Evolutionary conservation across 2,329 filamentous ascomycete genomes (phyloP).

Genomic region (Penicillium sp.): DNA sequence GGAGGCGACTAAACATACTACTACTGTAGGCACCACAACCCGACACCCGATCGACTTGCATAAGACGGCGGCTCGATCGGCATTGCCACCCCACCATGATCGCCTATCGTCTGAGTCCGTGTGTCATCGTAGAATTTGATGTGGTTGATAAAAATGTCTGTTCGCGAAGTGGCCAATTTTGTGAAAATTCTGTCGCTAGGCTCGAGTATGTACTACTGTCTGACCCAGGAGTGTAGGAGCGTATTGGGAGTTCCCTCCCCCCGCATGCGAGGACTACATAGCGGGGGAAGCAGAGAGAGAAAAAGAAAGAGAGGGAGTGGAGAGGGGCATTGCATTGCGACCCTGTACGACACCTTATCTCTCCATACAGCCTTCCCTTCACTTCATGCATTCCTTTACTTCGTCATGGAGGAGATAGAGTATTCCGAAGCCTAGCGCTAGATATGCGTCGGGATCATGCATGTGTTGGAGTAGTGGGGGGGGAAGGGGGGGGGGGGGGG

Average conservation of each 20-base stretch:
- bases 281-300: background rate
- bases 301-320: background rate
- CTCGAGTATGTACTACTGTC: background rate
- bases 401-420: too few species aligned
- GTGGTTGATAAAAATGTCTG: conserved; percentile 57
- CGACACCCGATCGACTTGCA: background rate
- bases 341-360: conserved; percentile 2
- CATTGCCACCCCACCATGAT: conserved; percentile 3
- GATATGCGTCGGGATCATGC: background rate
- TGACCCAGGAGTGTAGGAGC: background rate
- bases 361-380: background rate
- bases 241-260: background rate
- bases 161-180: background rate
- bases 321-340: background rate
- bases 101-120: background rate
- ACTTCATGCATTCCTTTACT: background rate
- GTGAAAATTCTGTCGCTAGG: background rate
- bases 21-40: background rate
- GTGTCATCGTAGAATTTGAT: conserved; percentile 59
- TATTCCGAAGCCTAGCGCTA: background rate
- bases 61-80: conserved; percentile 1
- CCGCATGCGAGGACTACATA: background rate
- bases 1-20: background rate
- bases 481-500: too few species aligned
- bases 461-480: background rate